Evolutionary conservation across 306 rosid genomes (phyloP), one percentile per base, ranked within the genome.

Genomic region (Benincasa hispida): DNA sequence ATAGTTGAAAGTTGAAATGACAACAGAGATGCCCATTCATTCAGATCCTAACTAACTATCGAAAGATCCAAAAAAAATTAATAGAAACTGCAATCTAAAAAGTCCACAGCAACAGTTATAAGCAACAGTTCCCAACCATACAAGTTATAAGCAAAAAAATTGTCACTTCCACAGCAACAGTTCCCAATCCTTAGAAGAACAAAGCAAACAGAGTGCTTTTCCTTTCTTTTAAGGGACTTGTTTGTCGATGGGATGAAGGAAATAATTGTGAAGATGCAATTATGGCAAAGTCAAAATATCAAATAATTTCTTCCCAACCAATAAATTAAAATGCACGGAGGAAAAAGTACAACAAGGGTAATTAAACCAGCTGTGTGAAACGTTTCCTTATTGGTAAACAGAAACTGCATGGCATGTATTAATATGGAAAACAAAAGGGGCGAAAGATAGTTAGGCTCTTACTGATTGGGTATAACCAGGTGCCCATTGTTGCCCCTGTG

Each of bases 401-500:
- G 17, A 66, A 4, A 37, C 28, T 66, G 17, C 28, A 66, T 18
- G 50, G 4, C 28, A 39, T 67, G 22, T 1, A 67, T 67, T 69
- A 4, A 39, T 35, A 34, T 57, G 35, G 8, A 56, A 17, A 56
- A n/a, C 5, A 11, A 54, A 39, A 57, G 27, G 3, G 39, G 5
- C 24, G 32, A 39, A 69, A 37, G 53, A 75, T 24, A 22, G 58
- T 34, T 57, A 7, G 35, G 50, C 32, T 35, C n/a, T 77, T 79
- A 95, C 99, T 96, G 86, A 91, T 80, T 89, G 99, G 51, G 93
- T 56, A 84, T 95, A 95, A 70, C 92, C 93, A 78, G 99, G 90
- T 56, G 91, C 59, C 99, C 99, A 95, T 79, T 95, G 99, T 80
- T 95, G 98, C 56, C 92, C 98, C 85, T 87, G 99, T 69, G 93